phyloP scores from a whole-genome alignment of 2,329 filamentous ascomycete species.

The Coniochaeta ligniaria region DNA sequence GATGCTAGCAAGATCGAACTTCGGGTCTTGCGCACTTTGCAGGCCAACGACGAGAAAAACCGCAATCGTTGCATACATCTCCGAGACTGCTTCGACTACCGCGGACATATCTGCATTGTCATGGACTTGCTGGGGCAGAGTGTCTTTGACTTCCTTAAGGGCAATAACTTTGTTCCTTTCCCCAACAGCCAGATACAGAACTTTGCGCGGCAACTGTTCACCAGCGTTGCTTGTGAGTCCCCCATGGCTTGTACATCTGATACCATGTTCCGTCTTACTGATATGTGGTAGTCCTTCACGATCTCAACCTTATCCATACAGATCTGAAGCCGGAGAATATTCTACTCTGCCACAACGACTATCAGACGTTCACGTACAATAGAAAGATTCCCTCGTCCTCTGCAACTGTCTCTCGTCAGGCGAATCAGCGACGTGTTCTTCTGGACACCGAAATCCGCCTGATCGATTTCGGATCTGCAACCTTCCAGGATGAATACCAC shows the following conservation, averaged over 20 bases:
- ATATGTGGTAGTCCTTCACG: slow-evolving; percentile 68
- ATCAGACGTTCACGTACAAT: slow-evolving; percentile 66
- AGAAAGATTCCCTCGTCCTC: slow-evolving; percentile 63
- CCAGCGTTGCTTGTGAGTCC: slow-evolving; percentile 90
- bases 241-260: not conserved
- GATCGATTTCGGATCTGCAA: slow-evolving; percentile 66
- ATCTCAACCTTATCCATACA: slow-evolving; percentile 95
- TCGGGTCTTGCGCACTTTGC: slow-evolving; percentile 82
- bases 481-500: slow-evolving; percentile 67
- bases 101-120: slow-evolving; percentile 88
- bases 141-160: slow-evolving; percentile 96
- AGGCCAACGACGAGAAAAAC: slow-evolving; percentile 85
- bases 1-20: slow-evolving; percentile 94
- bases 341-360: slow-evolving; percentile 55
- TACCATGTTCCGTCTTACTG: slow-evolving; percentile 10
- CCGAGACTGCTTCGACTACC: slow-evolving; percentile 93
- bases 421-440: slow-evolving; percentile 56
- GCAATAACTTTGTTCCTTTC: slow-evolving; percentile 91
- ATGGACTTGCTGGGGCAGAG: slow-evolving; percentile 81
- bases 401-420: slow-evolving; percentile 49
- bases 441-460: slow-evolving; percentile 63
- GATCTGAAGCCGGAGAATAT: slow-evolving; percentile 68
- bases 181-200: slow-evolving; percentile 97
- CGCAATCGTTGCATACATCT: slow-evolving; percentile 95
- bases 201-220: slow-evolving; percentile 91